These are phyloP conservation scores for Trypanosoma caninum DNA, from an alignment of 208 protist species.

Conservation along the genomic window DNA sequence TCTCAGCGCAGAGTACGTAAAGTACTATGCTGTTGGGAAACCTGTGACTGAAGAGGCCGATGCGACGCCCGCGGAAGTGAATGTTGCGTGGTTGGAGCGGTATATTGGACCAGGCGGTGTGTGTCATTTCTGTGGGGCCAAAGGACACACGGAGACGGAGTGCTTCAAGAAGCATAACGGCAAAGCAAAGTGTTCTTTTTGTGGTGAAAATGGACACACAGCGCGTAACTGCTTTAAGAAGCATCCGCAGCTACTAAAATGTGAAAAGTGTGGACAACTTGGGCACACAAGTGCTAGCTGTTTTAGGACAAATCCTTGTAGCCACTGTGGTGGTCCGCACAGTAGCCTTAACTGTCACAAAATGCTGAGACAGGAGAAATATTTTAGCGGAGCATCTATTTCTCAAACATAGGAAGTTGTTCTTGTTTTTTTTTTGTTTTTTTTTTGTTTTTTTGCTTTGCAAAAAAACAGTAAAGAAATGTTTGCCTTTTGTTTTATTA, in stretches of 20 bases:
- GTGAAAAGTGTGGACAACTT: slow-evolving; percentile 76
- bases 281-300: slow-evolving; percentile 74
- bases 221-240: slow-evolving; percentile 46
- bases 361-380: slow-evolving; percentile 25
- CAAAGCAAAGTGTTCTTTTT: slow-evolving; percentile 35
- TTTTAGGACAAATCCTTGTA: slow-evolving; percentile 85
- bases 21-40: slow-evolving; percentile 59
- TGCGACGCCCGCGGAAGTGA: slow-evolving; percentile 64
- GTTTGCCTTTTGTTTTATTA: no score
- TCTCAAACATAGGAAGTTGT: background rate
- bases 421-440: slow-evolving; percentile 10
- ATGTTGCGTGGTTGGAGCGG: slow-evolving; percentile 59
- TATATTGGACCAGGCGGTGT: slow-evolving; percentile 77
- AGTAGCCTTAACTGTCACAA: slow-evolving; percentile 81
- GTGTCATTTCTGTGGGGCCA: slow-evolving; percentile 72
- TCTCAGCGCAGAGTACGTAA: slow-evolving; percentile 71
- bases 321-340: slow-evolving; percentile 83
- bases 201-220: slow-evolving; percentile 46
- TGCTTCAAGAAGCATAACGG: slow-evolving; percentile 81
- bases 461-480: background rate
- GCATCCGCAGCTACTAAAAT: slow-evolving; percentile 79
- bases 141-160: slow-evolving; percentile 80
- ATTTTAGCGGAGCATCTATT: slow-evolving; percentile 19
- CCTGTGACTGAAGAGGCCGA: slow-evolving; percentile 72
- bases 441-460: background rate